These are phyloP conservation scores for Rhodotorula toruloides DNA, from an alignment of 768 basidiomycete genomes.

Conservation along the genomic window DNA sequence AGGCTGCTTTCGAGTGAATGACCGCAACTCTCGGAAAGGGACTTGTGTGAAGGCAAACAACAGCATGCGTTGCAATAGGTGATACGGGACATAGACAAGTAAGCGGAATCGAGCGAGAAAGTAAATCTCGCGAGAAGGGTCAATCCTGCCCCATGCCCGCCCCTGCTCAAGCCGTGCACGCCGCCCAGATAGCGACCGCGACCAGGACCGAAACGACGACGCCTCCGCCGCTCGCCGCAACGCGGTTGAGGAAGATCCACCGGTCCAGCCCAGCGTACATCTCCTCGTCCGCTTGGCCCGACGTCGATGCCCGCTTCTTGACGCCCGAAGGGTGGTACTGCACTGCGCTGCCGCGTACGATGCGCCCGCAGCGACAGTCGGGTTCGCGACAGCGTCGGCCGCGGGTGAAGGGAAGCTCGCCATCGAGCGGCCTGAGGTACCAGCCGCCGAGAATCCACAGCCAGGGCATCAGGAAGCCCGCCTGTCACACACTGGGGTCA, in stretches of 20 bases:
- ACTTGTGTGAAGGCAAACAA: too few species aligned
- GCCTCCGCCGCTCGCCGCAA: constrained; percentile 17
- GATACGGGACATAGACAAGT: background rate
- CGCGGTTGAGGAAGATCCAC: constrained; percentile 31
- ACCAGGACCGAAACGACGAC: constrained; percentile 13
- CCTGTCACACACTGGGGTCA: constrained; percentile 2
- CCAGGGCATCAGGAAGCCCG: constrained; percentile 36
- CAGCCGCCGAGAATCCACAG: constrained; percentile 35
- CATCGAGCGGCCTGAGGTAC: constrained; percentile 26
- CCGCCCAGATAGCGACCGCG: constrained; percentile 28
- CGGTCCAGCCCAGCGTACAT: constrained; percentile 27
- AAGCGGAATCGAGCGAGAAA: background rate
- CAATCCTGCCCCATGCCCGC: background rate
- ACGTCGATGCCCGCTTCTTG: background rate
- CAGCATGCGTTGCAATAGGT: background rate
- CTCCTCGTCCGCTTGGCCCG: background rate
- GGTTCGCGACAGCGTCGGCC: constrained; percentile 21
- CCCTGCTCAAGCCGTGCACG: constrained; percentile 8
- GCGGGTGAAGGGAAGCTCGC: constrained; percentile 16
- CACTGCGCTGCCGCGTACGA: constrained; percentile 19
- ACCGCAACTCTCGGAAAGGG: too few species aligned
- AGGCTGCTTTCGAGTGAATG: too few species aligned
- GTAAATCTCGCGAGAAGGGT: background rate
- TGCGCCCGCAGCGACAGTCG: constrained; percentile 23
- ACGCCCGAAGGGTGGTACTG: background rate